Evolutionary conservation across 2,329 filamentous ascomycete genomes (phyloP), one percentile per base, ranked within the genome.

Genomic region (Cladosporium sp.): DNA sequence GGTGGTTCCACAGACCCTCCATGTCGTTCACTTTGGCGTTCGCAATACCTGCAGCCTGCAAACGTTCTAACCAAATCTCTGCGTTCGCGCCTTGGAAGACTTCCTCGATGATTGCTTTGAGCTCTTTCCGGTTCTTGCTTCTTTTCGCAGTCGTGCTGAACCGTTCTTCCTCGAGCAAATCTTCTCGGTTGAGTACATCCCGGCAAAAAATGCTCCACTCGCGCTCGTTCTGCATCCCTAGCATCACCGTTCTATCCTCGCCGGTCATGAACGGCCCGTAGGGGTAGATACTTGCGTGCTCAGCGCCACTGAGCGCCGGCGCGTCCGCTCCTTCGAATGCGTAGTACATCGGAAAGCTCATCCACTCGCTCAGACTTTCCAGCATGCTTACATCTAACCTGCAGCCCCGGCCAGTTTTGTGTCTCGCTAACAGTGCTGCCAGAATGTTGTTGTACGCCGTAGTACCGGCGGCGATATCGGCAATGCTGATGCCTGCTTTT

Each of bases 281-380:
- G 0, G 84, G 84, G 65, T 85, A 86, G 7, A 86, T 83, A 0
- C 82, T 75, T 0, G 83, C 82, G 65, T 86, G 84, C 0, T 82
- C 80, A 0, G 84, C 83, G 1, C 84, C 84, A 0, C 78, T 79
- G 1, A 81, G 79, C 2, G 73, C 74, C 0, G 83, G 83, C 0
- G 78, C 75, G 0, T 79, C 67, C 2, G 81, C 79, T 3, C 77
- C 79, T 1, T 82, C 73, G 67, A 80, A 83, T 0, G 83, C 74
- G 66, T 86, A 86, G 70, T 86, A 65, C 63, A 65, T 59, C 7
- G 83, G 84, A 54, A 85, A 86, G 0, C 77, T 76, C 84, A 86
- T 86, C 84, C 84, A 86, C 70, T 86, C 84, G 0, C 80, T 77
- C 82, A 86, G 84, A 54, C 80, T 80, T 70, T 86, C 84, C 11